Evolutionary conservation across 2,329 filamentous ascomycete species (phyloP).

Genomic region (Xylariaceae sp.): DNA sequence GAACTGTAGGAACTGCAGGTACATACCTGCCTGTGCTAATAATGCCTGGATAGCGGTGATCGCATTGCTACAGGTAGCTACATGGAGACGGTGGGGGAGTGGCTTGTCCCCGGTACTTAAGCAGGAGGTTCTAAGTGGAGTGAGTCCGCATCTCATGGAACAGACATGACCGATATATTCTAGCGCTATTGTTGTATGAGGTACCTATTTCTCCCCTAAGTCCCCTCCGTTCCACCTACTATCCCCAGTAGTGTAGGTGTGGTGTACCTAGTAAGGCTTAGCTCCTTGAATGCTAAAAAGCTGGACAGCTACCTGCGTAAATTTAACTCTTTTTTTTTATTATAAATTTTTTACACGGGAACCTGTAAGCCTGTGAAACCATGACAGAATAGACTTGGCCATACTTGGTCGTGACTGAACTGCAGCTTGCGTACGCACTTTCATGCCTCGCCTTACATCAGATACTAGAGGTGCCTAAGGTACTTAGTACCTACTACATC

Average conservation of each 20-base stretch:
- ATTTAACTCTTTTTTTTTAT: too few relatives aligned
- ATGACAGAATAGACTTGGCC: constrained; percentile 23
- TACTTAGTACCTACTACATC: not conserved
- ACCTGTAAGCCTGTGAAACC: constrained; percentile 15
- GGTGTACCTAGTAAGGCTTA: too few relatives aligned
- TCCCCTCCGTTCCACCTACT: constrained; percentile 8
- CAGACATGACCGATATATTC: constrained; percentile 18
- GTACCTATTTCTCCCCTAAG: constrained; percentile 8
- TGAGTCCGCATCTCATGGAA: constrained; percentile 3
- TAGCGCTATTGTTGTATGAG: constrained; percentile 17
- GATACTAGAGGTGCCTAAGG: too few relatives aligned
- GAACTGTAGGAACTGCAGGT: too few relatives aligned
- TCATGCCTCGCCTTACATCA: constrained; percentile 17
- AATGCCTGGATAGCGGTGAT: not conserved
- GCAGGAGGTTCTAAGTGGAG: constrained; percentile 12
- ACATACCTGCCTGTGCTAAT: too few relatives aligned
- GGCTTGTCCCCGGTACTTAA: not conserved
- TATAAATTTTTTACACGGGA: constrained; percentile 24
- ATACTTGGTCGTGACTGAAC: constrained; percentile 14
- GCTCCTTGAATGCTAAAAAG: not conserved
- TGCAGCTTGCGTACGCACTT: constrained; percentile 19
- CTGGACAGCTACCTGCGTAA: not conserved
- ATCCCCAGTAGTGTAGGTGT: constrained; percentile 4
- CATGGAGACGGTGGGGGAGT: too few relatives aligned
- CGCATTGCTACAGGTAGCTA: constrained; percentile 1